These are phyloP conservation scores for Chytridiales sp. DNA, from an alignment of 371 early-diverging fungal species.

Conservation along the genomic window DNA sequence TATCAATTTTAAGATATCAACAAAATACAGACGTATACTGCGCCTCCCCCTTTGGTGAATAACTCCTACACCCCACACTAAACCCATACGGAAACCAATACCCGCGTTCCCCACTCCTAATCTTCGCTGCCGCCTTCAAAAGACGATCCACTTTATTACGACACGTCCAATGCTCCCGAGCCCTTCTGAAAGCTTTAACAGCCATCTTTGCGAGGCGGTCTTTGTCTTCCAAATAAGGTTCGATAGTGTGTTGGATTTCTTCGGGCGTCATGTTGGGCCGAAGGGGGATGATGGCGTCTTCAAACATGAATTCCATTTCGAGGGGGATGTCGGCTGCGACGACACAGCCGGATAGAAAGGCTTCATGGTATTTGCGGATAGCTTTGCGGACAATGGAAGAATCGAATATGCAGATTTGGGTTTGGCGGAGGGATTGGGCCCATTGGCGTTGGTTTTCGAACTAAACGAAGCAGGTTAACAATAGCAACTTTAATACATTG, in stretches of 20 bases:
- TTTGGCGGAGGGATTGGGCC: conserved; percentile 3
- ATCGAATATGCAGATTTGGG: conserved; percentile 23
- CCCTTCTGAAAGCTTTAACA: conserved; percentile 16
- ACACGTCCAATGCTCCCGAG: conserved; percentile 20
- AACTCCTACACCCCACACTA: conserved; percentile 7
- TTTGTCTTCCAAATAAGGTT: conserved; percentile 11
- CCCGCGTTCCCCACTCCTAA: conserved; percentile 6
- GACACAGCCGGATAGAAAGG: conserved; percentile 18
- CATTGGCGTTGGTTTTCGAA: too few species aligned
- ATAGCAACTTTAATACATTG: too few species aligned
- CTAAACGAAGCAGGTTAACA: too few species aligned
- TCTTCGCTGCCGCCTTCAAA: conserved; percentile 11
- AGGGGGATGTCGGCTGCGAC: conserved; percentile 20
- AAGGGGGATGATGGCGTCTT: conserved; percentile 18
- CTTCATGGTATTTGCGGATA: conserved; percentile 18
- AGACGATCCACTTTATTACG: conserved; percentile 20
- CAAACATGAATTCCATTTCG: conserved; percentile 18
- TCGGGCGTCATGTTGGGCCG: background rate
- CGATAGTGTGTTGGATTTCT: conserved; percentile 7
- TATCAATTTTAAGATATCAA: too few species aligned
- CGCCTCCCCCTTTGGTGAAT: too few species aligned
- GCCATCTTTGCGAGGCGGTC: conserved; percentile 16
- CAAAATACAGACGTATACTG: too few species aligned
- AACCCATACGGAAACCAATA: conserved; percentile 24
- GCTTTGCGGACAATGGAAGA: conserved; percentile 16